Evolutionary conservation across 1,284 basidiomycete species (phyloP).

Genomic region (Grifola frondosa): DNA sequence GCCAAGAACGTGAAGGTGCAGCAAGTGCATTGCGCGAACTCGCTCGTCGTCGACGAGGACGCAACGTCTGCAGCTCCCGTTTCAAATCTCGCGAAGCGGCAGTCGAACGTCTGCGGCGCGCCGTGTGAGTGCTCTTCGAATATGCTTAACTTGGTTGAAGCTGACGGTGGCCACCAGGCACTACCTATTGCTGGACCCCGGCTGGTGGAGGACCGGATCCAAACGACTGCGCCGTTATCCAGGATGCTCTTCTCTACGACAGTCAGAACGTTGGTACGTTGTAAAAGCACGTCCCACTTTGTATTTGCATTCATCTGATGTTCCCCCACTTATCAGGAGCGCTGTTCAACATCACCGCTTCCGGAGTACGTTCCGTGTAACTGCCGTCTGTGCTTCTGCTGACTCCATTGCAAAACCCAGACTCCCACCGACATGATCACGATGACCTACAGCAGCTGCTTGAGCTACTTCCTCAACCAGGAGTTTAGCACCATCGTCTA

Average conservation of each 20-base stretch:
- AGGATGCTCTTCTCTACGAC: slow-evolving; percentile 46
- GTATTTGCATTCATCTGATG: background rate
- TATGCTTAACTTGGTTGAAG: background rate
- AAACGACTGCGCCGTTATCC: slow-evolving; percentile 47
- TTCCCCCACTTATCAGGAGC: background rate
- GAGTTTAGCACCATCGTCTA: slow-evolving; percentile 22
- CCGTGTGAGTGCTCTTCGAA: slow-evolving; percentile 31
- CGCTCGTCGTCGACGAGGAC: slow-evolving; percentile 8
- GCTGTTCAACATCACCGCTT: slow-evolving; percentile 18
- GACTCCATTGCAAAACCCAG: slow-evolving; percentile 7
- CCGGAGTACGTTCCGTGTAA: slow-evolving; percentile 5
- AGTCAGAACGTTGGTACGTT: slow-evolving; percentile 42
- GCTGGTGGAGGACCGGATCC: slow-evolving; percentile 45
- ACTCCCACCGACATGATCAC: slow-evolving; percentile 22
- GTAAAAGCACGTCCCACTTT: background rate
- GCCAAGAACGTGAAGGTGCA: slow-evolving; percentile 37
- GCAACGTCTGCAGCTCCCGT: background rate
- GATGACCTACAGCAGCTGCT: slow-evolving; percentile 29
- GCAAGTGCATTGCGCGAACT: slow-evolving; percentile 31
- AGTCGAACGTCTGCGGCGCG: slow-evolving; percentile 42
- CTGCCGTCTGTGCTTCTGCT: background rate
- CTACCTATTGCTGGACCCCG: slow-evolving; percentile 43
- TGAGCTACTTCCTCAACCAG: slow-evolving; percentile 31
- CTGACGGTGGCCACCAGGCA: slow-evolving; percentile 28
- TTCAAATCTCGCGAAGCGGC: slow-evolving; percentile 21